Evolutionary conservation across 2,329 filamentous ascomycete species (phyloP), one percentile per base, ranked within the genome.

Genomic region (Pseudonectria foliicola): DNA sequence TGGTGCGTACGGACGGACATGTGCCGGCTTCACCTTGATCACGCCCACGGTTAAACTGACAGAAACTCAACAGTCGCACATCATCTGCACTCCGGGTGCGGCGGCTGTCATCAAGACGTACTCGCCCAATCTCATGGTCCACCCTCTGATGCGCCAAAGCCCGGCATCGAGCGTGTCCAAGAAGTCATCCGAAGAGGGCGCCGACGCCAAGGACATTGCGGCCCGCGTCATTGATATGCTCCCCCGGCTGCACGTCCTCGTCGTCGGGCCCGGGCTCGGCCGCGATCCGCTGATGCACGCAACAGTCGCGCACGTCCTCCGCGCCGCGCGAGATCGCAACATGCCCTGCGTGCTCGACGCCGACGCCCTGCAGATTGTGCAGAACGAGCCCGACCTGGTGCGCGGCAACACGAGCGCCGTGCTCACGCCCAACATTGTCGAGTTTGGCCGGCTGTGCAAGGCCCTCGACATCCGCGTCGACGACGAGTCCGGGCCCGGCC

Each of bases 71-170:
- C 5, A 87, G 87, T 87, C 82, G 45, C 90, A 95, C 65, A 83
- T 98, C 43, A 94, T 98, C 55, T 98, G 92, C 69, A 94, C 94
- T 40, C 87, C 85, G 8, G 82, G 76, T 35, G 92, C 92, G 3
- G 87, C 75, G 30, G 72, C 77, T 53, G 89, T 95, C 25, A 95
- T 98, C 65, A 98, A 98, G 68, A 86, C 87, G 4, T 98, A 96
- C 67, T 95, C 89, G 13, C 92, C 92, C 3, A 95, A 96, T 59
- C 72, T 98, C 18, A 98, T 98, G 90, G 92, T 98, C 10, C 92
- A 96, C 61, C 92, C 92, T 1, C 76, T 95, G 48, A 90, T 98
- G 78, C 84, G 87, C 21, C 86, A 92, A 61, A 76, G 76, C 48
- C 63, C 75, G 34, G 58, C 64, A 15, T 60, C 67, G 31, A 32